These are phyloP conservation scores for Trichoderma sp. DNA, from an alignment of 2,329 filamentous ascomycete genomes.

Conservation along the genomic window DNA sequence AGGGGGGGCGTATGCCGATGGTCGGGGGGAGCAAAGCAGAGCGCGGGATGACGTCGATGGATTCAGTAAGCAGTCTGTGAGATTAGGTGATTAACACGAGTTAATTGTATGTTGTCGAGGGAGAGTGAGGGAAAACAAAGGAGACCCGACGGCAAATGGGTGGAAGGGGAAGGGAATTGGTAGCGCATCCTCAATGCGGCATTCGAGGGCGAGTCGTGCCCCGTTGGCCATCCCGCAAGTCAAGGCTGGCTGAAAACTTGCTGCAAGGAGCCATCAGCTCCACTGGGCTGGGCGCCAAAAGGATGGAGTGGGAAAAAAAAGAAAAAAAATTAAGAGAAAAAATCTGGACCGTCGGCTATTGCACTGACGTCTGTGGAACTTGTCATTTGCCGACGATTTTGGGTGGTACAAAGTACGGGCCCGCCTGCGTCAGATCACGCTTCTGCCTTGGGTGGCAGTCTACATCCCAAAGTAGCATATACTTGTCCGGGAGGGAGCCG, in stretches of 20 bases:
- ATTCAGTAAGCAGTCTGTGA: neutral
- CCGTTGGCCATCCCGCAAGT: neutral
- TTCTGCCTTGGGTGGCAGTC: neutral
- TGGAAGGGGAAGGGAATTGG: neutral
- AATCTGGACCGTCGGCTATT: constrained; percentile 7
- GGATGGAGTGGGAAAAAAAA: neutral
- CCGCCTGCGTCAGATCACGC: neutral
- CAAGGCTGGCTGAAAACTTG: constrained; percentile 5
- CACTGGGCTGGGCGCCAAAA: constrained; percentile 6
- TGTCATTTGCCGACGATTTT: neutral
- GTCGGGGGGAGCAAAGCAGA: neutral
- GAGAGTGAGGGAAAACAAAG: neutral
- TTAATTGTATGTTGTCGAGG: neutral
- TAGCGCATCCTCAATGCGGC: neutral
- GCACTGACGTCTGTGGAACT: neutral
- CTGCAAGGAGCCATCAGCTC: constrained; percentile 11
- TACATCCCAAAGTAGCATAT: neutral
- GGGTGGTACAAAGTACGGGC: neutral
- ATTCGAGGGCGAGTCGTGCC: constrained; percentile 10
- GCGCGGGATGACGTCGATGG: constrained; percentile 20
- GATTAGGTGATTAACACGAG: neutral
- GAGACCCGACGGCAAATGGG: neutral
- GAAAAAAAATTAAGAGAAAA: neutral
- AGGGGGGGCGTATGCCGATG: constrained; percentile 4
- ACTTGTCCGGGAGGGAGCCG: neutral